Conservation (phyloP, 768 basidiomycete species). For the Coprinopsis cinerea region DNA sequence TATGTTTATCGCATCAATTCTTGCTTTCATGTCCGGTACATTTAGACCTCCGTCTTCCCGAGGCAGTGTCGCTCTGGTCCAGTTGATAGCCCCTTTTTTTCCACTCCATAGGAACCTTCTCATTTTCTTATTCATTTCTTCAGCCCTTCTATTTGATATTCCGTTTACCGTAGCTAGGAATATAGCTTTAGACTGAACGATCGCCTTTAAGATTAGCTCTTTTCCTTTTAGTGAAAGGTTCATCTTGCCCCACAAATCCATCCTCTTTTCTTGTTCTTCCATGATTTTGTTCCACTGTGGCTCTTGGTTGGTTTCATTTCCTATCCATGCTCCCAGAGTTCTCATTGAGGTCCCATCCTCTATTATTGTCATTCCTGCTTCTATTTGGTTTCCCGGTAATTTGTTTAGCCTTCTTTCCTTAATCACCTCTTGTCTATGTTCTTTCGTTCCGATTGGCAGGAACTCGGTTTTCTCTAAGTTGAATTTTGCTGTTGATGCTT, state of each 20-base stretch:
- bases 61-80: conserved; percentile 13
- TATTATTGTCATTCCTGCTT: conserved; percentile 21
- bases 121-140: conserved; percentile 15
- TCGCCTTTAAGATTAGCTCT: conserved; percentile 13
- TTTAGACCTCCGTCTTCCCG: conserved; percentile 1
- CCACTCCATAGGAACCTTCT: conserved; percentile 19
- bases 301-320: conserved; percentile 20
- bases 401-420: conserved; percentile 7
- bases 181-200: conserved; percentile 16
- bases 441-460: conserved; percentile 32
- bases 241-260: conserved; percentile 20
- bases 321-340: conserved; percentile 28
- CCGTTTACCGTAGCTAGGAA: conserved; percentile 19
- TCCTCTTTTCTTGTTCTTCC: conserved; percentile 17
- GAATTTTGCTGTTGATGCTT: conserved; percentile 20
- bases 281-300: conserved; percentile 20
- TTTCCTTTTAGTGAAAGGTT: conserved; percentile 22
- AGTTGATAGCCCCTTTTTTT: conserved; percentile 10
- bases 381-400: conserved; percentile 7
- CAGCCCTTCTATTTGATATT: conserved; percentile 17
- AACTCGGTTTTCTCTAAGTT: conserved; percentile 14
- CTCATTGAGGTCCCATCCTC: conserved; percentile 24
- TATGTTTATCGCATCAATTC: conserved; percentile 19
- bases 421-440: conserved; percentile 14
- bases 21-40: conserved; percentile 16